Evolutionary conservation across 441 rosid genomes (phyloP).

Genomic region (Viola pubescens): DNA sequence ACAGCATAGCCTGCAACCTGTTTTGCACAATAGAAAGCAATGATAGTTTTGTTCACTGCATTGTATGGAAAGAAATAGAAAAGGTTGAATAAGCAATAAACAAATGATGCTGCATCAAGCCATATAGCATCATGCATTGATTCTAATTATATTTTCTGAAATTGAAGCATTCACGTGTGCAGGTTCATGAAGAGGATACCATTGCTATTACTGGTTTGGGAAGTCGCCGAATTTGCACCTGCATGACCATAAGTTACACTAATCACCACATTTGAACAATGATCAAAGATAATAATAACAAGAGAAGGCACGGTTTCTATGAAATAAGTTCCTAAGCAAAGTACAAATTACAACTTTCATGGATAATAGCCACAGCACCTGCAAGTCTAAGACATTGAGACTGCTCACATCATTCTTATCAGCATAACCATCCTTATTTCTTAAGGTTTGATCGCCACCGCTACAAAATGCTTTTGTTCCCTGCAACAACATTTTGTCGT

Average conservation of each 20-base stretch:
- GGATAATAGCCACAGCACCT: constrained; percentile 29
- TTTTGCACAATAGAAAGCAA: neutral
- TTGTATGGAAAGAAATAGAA: neutral
- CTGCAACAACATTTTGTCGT: constrained; percentile 27
- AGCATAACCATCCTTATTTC: constrained; percentile 71
- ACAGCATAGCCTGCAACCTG: constrained; percentile 97
- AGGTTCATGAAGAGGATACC: constrained; percentile 35
- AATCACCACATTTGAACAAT: neutral
- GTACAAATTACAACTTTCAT: neutral
- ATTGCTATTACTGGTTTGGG: constrained; percentile 96
- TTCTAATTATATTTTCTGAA: neutral
- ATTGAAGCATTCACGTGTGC: neutral
- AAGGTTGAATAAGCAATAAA: neutral
- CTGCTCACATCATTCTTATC: constrained; percentile 60
- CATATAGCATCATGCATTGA: neutral
- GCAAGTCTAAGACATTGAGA: constrained; percentile 80
- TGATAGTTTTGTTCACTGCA: constrained; percentile 3
- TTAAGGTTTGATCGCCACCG: constrained; percentile 80
- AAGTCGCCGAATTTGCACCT: constrained; percentile 86
- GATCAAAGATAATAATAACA: neutral
- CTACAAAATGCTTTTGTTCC: constrained; percentile 90
- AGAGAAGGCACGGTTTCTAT: neutral
- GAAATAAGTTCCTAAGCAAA: neutral
- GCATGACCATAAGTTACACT: constrained; percentile 20
- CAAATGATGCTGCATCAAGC: neutral